Conservation (phyloP, 257 asterid genomes). For the Misopates orontium region DNA sequence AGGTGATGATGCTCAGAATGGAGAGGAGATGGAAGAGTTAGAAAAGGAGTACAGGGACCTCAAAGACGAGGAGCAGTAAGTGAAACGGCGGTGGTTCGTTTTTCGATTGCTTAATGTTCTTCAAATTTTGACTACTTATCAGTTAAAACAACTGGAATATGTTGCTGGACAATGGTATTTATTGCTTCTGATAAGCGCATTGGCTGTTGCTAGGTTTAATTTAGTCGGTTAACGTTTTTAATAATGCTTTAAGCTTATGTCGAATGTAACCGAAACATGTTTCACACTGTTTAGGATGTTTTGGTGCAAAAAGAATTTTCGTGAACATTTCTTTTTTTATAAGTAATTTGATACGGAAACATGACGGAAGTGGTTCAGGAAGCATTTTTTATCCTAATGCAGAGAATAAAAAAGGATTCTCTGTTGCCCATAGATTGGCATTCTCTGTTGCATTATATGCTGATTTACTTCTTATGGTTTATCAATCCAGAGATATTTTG, state of each 20-base stretch:
- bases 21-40: constrained; percentile 67
- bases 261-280: not conserved
- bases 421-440: not conserved
- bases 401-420: not conserved
- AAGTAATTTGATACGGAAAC: not conserved
- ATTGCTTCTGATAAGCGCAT: constrained; percentile 1
- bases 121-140: constrained; percentile 12
- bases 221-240: not conserved
- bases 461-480: constrained; percentile 22
- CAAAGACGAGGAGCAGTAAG: constrained; percentile 73
- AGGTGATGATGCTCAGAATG: constrained; percentile 42
- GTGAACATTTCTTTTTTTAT: not conserved
- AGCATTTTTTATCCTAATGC: not conserved
- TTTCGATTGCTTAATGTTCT: constrained; percentile 8
- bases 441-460: constrained; percentile 16
- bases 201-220: not conserved
- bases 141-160: not conserved
- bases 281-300: not conserved
- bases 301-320: not conserved
- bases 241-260: not conserved
- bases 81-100: constrained; percentile 22
- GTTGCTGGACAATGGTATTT: not conserved
- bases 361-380: not conserved
- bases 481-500: constrained; percentile 61
- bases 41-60: constrained; percentile 71